A percentile compares a stretch with the other conserved stretches of the same genome.
Evolutionary conservation across 768 basidiomycete genomes (phyloP).

Genomic region (Exsudoporus frostii): DNA sequence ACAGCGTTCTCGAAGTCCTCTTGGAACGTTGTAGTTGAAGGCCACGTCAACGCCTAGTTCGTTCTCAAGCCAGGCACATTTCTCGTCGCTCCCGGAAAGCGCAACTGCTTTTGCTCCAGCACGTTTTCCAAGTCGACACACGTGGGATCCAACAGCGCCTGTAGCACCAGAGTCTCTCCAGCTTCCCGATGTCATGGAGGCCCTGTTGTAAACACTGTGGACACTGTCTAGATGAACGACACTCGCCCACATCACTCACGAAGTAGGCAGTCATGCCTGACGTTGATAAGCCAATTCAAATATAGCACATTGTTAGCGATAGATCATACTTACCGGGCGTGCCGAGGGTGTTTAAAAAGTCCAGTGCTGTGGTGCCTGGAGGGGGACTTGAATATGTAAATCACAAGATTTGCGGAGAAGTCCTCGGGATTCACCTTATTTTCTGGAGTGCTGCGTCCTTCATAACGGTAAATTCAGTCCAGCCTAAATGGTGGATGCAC

Average conservation of each 20-base stretch:
- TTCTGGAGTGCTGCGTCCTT: slow-evolving; percentile 50
- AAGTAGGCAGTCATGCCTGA: slow-evolving; percentile 88
- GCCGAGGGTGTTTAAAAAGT: slow-evolving; percentile 82
- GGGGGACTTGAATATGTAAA: slow-evolving; percentile 41
- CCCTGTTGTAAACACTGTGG: slow-evolving; percentile 47
- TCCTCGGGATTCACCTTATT: slow-evolving; percentile 47
- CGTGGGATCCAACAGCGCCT: slow-evolving; percentile 82
- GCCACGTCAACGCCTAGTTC: slow-evolving; percentile 82
- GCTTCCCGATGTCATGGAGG: slow-evolving; percentile 76
- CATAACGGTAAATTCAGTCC: slow-evolving; percentile 72
- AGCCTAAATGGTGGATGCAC: slow-evolving; percentile 43
- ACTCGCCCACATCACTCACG: slow-evolving; percentile 40
- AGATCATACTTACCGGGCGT: slow-evolving; percentile 55
- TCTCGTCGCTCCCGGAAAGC: slow-evolving; percentile 81
- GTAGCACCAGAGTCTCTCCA: slow-evolving; percentile 88
- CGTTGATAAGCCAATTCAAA: background rate
- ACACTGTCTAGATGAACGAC: background rate
- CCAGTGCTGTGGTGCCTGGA: slow-evolving; percentile 61
- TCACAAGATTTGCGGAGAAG: background rate
- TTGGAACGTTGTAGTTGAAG: slow-evolving; percentile 69
- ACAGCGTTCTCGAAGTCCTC: slow-evolving; percentile 66
- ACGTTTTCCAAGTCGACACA: slow-evolving; percentile 80
- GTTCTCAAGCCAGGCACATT: slow-evolving; percentile 81
- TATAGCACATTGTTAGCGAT: background rate
- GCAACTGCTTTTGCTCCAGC: slow-evolving; percentile 81